Percentiles rank a stretch among this genome's conserved stretches.
Evolutionary conservation across 164 flowering plant species (phyloP).

Genomic region (Stephania yunnanensis): DNA sequence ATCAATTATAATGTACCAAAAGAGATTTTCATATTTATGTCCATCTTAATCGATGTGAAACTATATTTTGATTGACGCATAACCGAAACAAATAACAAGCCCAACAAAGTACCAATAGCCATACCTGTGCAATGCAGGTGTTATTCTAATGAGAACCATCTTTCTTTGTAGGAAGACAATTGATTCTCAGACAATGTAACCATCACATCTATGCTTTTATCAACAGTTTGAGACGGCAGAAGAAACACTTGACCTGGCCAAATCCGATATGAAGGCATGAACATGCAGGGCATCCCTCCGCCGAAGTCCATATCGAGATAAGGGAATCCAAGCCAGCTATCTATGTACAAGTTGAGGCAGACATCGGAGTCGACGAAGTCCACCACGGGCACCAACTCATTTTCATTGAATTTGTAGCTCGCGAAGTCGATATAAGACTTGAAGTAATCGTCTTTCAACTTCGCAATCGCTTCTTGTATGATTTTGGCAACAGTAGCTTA

Average conservation of each 20-base stretch:
- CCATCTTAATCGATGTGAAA: too few species aligned
- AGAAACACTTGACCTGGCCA: not conserved
- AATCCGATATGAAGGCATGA: not conserved
- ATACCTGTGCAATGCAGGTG: too few species aligned
- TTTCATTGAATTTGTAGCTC: not conserved
- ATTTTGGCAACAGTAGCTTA: not conserved
- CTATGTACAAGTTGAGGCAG: not conserved
- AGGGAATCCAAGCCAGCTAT: slow-evolving; percentile 1
- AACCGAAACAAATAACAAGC: not conserved
- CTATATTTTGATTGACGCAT: too few species aligned
- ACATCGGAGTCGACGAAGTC: not conserved
- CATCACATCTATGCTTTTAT: slow-evolving; percentile 1
- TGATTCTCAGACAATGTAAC: not conserved
- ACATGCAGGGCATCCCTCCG: not conserved
- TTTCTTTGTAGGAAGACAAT: not conserved
- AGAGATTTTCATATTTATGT: too few species aligned
- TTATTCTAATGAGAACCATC: not conserved
- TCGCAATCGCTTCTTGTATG: slow-evolving; percentile 3
- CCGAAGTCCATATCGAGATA: not conserved
- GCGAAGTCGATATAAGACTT: slow-evolving; percentile 2
- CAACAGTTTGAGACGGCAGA: not conserved
- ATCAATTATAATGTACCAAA: too few species aligned
- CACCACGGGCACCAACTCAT: not conserved
- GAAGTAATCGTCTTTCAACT: not conserved
- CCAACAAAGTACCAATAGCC: not conserved